Base-by-base conservation (phyloP, 192 early-diverging fungal genomes). In the Umbelopsis ramanniana region DNA sequence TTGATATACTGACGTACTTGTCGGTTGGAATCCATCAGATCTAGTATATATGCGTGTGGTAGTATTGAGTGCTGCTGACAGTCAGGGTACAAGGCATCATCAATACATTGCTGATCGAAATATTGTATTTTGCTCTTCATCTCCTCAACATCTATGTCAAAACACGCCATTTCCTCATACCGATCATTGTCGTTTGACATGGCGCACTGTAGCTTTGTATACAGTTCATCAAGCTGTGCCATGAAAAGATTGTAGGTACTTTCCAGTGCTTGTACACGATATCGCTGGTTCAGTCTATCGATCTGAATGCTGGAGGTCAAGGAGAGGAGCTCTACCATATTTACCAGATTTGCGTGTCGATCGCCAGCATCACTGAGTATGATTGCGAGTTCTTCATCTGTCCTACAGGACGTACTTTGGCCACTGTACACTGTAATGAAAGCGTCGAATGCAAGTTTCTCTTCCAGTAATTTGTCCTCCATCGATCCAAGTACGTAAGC, bases 71-170 rank as follows among this genome's bases (percentile, higher is more conserved):
- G 57, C 57, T 63, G 57, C 3, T 37, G 33, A 19, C 29, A 37
- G 26, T 63, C 57, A 14, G 57, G 57, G 57, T 63, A 63, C 33
- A 63, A 37, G 17, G 33, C 19, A 12, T 17, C 17, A 38, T 4
- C 29, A 22, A 37, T 12, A 37, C 57, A 63, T 19, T 63, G 57
- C 8, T 63, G 29, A 37, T 63, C 57, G 37, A 63, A 63, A 14
- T 37, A 19, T 35, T 12, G 23, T 12, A 63, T 12, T n/a, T 35
- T n/a, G 33, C 2, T 11, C 26, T 63, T 22, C 33, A 63, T 19
- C 33, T 63, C 26, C 26, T 19, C 57, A 4, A n/a, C 35, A 10
- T 63, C 57, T 17, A 37, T 10, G 10, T 19, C 6, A n/a, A 37
- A 63, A 29, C 8, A 29, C 15, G 57, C 15, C 17, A 19, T 9